Evolutionary conservation across 495 filamentous ascomycete species (phyloP), one percentile per base, ranked within the genome.

Genomic region (Evernia prunastri): DNA sequence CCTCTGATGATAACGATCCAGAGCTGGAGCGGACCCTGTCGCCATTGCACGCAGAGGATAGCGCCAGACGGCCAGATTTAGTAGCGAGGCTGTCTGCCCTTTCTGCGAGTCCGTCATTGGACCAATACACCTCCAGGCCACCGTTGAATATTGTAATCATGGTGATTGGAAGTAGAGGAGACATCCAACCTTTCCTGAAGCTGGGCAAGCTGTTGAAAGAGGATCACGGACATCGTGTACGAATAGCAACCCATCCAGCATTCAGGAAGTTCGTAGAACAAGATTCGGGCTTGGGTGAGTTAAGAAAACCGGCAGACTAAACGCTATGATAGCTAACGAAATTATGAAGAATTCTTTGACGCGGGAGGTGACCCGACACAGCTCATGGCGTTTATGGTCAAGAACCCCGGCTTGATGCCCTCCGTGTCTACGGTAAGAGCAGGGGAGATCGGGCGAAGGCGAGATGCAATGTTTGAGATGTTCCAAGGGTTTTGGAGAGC

Each of bases 141-240:
- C 79, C 70, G 36, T 70, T 92, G 27, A 91, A 90, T 70, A 86
- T 92, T 20, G 89, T 91, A 0, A 82, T 92, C 31, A 90, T 90
- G 79, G 88, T 92, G 9, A 89, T 92, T 61, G 89, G 89, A 0
- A 88, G 84, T 10, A 70, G 89, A 57, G 89, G 89, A 11, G 89
- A 92, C 71, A 87, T 89, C 36, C 89, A 92, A 69, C 89, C 89
- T 0, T 92, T 91, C 64, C 73, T 92, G 6, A 84, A 85, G 51
- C 75, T 92, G 42, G 87, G 88, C 9, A 86, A 87, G 72, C 78
- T 87, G 7, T 76, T 92, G 20, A 84, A 86, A 61, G 81, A 80
- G 59, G 68, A 69, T 20, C 63, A 75, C 64, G 76, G 77, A 20
- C 79, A 81, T 71, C 81, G 85, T 1, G 81, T 89, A 3, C 79